Percentiles rank a stretch among this genome's conserved stretches.
Conservation (phyloP, 1,284 basidiomycete genomes). For the Sphaerobolus stellatus region DNA sequence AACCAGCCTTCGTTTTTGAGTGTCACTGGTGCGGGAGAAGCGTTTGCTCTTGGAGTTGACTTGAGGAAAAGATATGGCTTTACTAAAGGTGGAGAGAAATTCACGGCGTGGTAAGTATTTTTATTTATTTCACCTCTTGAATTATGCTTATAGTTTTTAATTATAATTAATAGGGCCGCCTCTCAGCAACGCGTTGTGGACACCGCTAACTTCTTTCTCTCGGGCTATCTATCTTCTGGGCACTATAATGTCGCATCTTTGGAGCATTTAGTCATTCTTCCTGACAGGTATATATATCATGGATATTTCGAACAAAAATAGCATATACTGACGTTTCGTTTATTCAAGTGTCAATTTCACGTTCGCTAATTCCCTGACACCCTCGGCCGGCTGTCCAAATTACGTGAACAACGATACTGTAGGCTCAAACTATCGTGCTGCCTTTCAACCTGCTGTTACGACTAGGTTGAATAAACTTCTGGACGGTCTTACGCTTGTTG, state of each 20-base stretch:
- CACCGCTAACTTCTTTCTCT: slow-evolving; percentile 39
- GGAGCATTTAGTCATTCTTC: slow-evolving; percentile 34
- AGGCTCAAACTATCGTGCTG: slow-evolving; percentile 31
- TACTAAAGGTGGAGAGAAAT: slow-evolving; percentile 39
- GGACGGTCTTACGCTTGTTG: slow-evolving; percentile 34
- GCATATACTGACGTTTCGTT: background rate
- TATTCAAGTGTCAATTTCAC: slow-evolving; percentile 36
- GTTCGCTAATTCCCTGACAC: slow-evolving; percentile 43
- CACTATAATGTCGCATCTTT: slow-evolving; percentile 38
- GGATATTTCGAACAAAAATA: background rate
- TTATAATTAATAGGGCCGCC: slow-evolving; percentile 36
- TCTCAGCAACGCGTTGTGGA: slow-evolving; percentile 42
- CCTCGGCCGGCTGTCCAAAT: slow-evolving; percentile 37
- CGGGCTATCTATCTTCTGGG: slow-evolving; percentile 44
- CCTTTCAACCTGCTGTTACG: slow-evolving; percentile 34
- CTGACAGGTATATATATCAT: slow-evolving; percentile 30
- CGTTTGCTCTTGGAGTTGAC: slow-evolving; percentile 40
- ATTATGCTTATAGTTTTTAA: too few species aligned
- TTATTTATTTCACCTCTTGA: too few species aligned
- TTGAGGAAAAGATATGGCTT: slow-evolving; percentile 40
- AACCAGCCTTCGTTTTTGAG: slow-evolving; percentile 41
- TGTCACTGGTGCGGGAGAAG: slow-evolving; percentile 38
- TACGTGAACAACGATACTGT: slow-evolving; percentile 33
- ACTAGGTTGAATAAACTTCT: slow-evolving; percentile 36
- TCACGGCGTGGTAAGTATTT: slow-evolving; percentile 40